phyloP scores from a whole-genome alignment of 2,329 filamentous ascomycete species.

The Elsinoe australis region DNA sequence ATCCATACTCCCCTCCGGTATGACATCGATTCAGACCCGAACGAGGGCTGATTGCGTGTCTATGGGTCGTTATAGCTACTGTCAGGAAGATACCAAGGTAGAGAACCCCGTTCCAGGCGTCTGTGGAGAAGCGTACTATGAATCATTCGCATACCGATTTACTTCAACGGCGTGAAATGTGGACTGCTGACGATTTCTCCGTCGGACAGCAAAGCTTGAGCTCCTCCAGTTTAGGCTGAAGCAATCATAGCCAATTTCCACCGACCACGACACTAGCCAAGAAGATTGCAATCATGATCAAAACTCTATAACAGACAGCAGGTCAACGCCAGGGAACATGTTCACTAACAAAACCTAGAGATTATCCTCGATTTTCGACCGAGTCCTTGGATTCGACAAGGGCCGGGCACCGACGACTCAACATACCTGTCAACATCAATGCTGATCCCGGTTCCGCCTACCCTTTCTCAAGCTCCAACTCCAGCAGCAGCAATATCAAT shows the following conservation, averaged over 20 bases:
- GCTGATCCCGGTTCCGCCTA: neutral
- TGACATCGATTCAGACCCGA: no score
- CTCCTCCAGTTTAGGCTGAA: conserved; percentile 6
- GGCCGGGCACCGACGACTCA: neutral
- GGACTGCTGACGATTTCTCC: neutral
- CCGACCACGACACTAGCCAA: neutral
- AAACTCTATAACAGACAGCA: no score
- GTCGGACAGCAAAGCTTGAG: neutral
- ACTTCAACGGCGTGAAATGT: neutral
- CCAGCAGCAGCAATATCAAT: conserved; percentile 9
- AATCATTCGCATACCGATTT: conserved; percentile 2
- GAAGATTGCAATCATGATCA: neutral
- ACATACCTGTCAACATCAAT: conserved; percentile 4
- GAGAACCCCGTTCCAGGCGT: neutral
- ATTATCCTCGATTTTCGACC: neutral
- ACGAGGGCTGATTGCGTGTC: no score
- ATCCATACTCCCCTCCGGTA: no score
- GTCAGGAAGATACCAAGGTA: no score
- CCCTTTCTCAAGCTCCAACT: neutral
- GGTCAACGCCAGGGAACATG: conserved; percentile 12
- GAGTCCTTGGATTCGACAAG: conserved; percentile 7
- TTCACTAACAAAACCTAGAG: neutral
- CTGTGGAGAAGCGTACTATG: conserved; percentile 7
- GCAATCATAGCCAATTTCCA: neutral
- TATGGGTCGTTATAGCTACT: no score